Conservation (phyloP, 306 rosid species). For the Ormosia emarginata region DNA sequence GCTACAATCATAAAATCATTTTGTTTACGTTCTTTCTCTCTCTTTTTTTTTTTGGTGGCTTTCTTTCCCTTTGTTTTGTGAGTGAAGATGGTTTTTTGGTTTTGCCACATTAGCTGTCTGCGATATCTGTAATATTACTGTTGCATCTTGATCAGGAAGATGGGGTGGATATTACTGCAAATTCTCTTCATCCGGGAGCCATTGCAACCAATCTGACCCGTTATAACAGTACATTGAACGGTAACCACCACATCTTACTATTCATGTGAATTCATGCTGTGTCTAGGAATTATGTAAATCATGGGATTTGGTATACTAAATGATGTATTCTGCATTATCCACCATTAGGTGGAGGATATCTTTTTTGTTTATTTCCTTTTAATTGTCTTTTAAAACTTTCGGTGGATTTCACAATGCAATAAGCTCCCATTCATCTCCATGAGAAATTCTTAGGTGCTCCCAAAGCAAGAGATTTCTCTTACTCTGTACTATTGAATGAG, state of each 20-base stretch:
- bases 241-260: conserved; percentile 29
- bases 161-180: conserved; percentile 61
- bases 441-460: no score
- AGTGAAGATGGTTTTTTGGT: neutral
- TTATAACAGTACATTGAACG: conserved; percentile 19
- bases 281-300: neutral
- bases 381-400: neutral
- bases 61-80: neutral
- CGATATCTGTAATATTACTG: neutral
- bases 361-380: neutral
- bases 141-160: conserved; percentile 67
- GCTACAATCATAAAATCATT: neutral
- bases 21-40: neutral
- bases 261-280: neutral
- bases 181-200: conserved; percentile 88
- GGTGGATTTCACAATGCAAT: neutral
- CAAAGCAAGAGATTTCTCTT: no score
- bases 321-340: neutral
- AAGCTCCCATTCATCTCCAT: neutral
- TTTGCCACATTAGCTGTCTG: neutral
- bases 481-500: no score
- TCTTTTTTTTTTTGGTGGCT: neutral
- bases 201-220: conserved; percentile 72
- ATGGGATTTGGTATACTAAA: neutral
- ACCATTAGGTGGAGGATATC: neutral